Conservation (phyloP, 1,284 basidiomycete species). For the Inonotus obliquus region DNA sequence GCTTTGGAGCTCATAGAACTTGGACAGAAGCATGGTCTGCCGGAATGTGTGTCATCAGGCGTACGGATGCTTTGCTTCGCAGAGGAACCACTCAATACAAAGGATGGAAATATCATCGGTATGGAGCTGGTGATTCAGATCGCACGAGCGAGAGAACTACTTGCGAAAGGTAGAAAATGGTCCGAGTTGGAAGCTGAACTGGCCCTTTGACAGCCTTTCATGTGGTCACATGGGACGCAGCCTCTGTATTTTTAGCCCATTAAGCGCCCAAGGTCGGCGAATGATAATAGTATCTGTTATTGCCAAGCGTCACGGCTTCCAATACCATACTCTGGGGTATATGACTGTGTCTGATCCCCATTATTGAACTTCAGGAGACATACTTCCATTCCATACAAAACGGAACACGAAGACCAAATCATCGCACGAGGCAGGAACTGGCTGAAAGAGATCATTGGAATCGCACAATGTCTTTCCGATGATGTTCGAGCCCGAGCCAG, state of each 20-base stretch:
- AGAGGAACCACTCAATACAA: neutral
- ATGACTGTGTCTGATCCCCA: too few relatives aligned
- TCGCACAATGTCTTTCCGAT: too few relatives aligned
- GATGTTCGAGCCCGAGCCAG: too few relatives aligned
- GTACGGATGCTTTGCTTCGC: constrained; percentile 7
- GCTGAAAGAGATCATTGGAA: too few relatives aligned
- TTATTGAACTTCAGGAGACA: too few relatives aligned
- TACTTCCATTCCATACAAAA: too few relatives aligned
- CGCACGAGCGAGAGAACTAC: constrained; percentile 2
- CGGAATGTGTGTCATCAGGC: neutral
- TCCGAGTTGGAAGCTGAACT: neutral
- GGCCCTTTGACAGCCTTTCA: neutral
- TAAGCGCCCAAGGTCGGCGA: neutral
- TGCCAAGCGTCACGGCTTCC: too few relatives aligned
- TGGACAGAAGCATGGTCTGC: neutral
- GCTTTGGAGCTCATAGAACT: constrained; percentile 1
- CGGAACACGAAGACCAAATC: too few relatives aligned
- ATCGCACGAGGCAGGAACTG: too few relatives aligned
- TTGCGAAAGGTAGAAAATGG: neutral
- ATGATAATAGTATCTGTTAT: neutral
- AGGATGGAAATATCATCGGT: constrained; percentile 8
- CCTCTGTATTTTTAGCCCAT: neutral
- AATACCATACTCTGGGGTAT: too few relatives aligned
- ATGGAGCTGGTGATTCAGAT: constrained; percentile 11
- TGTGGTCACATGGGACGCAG: neutral